These are phyloP conservation scores for Lathyrus aphaca DNA, from an alignment of 306 rosid genomes.

Conservation along the genomic window DNA sequence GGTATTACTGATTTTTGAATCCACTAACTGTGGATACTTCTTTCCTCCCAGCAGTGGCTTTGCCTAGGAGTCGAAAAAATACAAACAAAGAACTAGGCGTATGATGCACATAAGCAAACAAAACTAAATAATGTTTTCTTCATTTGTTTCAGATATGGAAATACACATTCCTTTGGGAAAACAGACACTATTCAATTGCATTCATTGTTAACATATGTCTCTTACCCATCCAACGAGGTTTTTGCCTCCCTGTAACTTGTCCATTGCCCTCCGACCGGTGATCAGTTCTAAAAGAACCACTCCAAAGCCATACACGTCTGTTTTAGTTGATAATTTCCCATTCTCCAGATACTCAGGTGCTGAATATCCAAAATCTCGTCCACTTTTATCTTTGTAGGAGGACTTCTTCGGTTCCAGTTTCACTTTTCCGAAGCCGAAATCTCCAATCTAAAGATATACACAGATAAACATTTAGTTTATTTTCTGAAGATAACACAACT, in stretches of 20 bases:
- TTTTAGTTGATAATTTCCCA: slow-evolving; percentile 46
- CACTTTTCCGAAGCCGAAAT: slow-evolving; percentile 39
- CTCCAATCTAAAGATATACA: slow-evolving; percentile 49
- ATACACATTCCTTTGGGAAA: neutral
- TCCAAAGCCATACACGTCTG: slow-evolving; percentile 53
- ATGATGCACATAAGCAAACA: slow-evolving; percentile 28
- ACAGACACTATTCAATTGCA: slow-evolving; percentile 16
- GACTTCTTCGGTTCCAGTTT: slow-evolving; percentile 35
- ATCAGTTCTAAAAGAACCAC: slow-evolving; percentile 54
- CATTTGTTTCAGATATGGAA: neutral
- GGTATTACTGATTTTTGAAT: slow-evolving; percentile 45
- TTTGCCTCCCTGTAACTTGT: slow-evolving; percentile 46
- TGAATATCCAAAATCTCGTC: slow-evolving; percentile 35
- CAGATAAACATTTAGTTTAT: neutral
- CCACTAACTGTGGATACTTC: slow-evolving; percentile 45
- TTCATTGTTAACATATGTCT: neutral
- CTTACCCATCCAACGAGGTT: slow-evolving; percentile 55
- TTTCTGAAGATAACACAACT: neutral
- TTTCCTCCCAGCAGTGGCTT: slow-evolving; percentile 49
- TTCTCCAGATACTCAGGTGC: slow-evolving; percentile 51
- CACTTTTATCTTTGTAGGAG: slow-evolving; percentile 35
- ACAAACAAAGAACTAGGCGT: slow-evolving; percentile 4
- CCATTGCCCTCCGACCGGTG: slow-evolving; percentile 39
- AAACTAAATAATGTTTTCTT: neutral
- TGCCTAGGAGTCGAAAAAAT: slow-evolving; percentile 40